phyloP scores from a whole-genome alignment of 352 stramenopile species.

The Blastocystis sp. region DNA sequence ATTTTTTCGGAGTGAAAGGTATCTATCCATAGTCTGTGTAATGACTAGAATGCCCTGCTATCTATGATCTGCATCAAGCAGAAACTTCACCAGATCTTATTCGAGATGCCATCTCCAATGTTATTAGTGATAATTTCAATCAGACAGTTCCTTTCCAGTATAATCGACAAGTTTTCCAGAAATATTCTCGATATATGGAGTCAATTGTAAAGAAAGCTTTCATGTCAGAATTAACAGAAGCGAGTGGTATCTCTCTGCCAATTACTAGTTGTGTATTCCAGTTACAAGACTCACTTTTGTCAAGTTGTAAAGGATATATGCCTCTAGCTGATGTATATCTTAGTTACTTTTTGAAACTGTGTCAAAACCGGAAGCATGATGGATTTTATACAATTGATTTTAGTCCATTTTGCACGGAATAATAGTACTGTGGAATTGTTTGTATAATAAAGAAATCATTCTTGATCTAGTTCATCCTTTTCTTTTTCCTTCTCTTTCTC shows the following conservation, averaged over 20 bases:
- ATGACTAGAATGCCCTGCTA: neutral
- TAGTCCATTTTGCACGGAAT: neutral
- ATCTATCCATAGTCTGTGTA: neutral
- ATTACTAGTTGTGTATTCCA: neutral
- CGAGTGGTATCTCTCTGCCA: neutral
- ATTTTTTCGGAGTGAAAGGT: neutral
- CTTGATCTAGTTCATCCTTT: neutral
- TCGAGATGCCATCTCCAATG: neutral
- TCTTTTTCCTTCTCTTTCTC: neutral
- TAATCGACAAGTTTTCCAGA: neutral
- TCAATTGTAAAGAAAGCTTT: neutral
- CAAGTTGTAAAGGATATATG: neutral
- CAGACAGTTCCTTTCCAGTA: neutral
- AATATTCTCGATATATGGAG: neutral
- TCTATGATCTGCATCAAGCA: neutral
- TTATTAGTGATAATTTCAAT: neutral
- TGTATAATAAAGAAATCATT: neutral
- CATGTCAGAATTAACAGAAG: neutral
- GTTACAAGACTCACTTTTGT: neutral
- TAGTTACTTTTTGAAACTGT: neutral
- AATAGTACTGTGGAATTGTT: neutral
- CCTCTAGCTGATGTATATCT: neutral
- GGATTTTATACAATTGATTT: conserved; percentile 5
- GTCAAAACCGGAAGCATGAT: neutral
- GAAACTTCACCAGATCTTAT: neutral